Base-by-base conservation (phyloP, 768 basidiomycete genomes). In the Gautieria morchelliformis region DNA sequence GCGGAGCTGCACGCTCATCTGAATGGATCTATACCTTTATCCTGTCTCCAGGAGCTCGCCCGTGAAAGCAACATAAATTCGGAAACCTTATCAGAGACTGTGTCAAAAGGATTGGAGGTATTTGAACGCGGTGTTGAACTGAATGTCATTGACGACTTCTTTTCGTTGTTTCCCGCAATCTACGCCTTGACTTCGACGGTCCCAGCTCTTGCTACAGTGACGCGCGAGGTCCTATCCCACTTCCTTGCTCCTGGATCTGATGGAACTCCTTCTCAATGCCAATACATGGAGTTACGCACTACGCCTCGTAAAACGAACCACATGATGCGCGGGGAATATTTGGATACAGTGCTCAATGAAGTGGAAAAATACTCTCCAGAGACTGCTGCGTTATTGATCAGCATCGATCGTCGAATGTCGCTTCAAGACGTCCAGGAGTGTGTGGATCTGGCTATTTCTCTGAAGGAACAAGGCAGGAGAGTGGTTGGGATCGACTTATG, bases 1-100 rank as follows among this genome's bases (percentile, higher is more conserved):
- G 88, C 89, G 1, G 90, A 93, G 65, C 77, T 93, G 0, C 90
- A 92, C 60, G 90, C 89, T 0, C 89, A 92, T 64, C 78, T 91
- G 4, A 91, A 91, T 62, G 89, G 89, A 0, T 92, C 82, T 10
- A 91, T 93, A 35, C 90, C 90, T 0, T 70, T 90, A 24, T 53
- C 70, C 0, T 69, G 80, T 27, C 76, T 92, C 0, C 80, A 81
- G 60, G 75, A 81, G 8, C 79, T 93, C 14, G 86, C 84, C 0
- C 61, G 63, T 9, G 74, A 80, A 35, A 75, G 67, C 55, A 24
- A 2, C 8, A 15, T 48, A 69, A 0, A 19, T 56, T 15, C 40
- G 53, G 37, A 63, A 5, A 70, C 67, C 1, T 63, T 76, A 2
- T 44, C 49, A 27, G 59, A 71, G 4, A 70, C 61, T n/a, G 69